Evolutionary conservation across 345 rosid genomes (phyloP).

Genomic region (Durio zibethinus): DNA sequence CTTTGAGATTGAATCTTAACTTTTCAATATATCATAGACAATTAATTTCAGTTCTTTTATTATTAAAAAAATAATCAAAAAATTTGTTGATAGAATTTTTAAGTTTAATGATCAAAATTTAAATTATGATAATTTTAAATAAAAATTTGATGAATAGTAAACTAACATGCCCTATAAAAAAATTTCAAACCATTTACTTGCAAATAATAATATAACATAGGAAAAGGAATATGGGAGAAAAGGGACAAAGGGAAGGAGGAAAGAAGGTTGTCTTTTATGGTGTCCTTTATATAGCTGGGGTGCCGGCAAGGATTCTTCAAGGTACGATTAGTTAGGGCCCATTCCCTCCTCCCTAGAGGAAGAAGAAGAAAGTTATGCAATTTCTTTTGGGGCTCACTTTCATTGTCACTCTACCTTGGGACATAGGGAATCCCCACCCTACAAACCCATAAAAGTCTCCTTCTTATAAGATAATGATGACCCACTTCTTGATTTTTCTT

Average conservation of each 20-base stretch:
- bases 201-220: not conserved
- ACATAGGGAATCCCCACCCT: slow-evolving; percentile 32
- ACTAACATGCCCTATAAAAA: too few relatives aligned
- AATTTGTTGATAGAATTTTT: too few relatives aligned
- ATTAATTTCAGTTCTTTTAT: not conserved
- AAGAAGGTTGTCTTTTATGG: slow-evolving; percentile 19
- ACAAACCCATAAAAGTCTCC: slow-evolving; percentile 27
- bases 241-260: not conserved
- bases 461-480: slow-evolving; percentile 27
- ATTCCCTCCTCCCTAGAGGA: not conserved
- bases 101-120: too few relatives aligned
- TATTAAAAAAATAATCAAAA: too few relatives aligned
- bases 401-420: slow-evolving; percentile 19
- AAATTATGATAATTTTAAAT: too few relatives aligned
- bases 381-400: slow-evolving; percentile 3
- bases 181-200: too few relatives aligned
- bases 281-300: slow-evolving; percentile 20
- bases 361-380: too few relatives aligned
- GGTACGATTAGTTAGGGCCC: slow-evolving; percentile 19
- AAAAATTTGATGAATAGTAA: too few relatives aligned
- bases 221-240: not conserved
- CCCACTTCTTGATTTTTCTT: not conserved
- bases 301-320: slow-evolving; percentile 22
- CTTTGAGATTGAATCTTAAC: not conserved
- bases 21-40: not conserved